Conservation (phyloP, 2,329 filamentous ascomycete species). For the Nakataea oryzae region DNA sequence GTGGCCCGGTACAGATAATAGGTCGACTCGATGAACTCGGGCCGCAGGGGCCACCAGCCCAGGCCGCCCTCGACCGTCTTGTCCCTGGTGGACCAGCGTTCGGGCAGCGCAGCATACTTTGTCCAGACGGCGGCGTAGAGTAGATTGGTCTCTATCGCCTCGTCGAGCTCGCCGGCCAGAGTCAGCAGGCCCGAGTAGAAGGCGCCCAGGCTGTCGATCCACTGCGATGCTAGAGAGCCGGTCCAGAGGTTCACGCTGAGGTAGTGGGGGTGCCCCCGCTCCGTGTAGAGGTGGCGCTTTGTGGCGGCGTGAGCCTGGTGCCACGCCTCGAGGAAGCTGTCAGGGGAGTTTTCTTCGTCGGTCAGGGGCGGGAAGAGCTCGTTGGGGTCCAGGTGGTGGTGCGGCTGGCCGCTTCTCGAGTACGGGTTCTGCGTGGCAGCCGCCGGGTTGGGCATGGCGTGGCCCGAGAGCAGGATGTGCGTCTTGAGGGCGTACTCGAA, state of each 20-base stretch:
- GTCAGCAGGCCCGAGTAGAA: constrained; percentile 88
- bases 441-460: constrained; percentile 44
- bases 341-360: constrained; percentile 58
- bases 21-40: constrained; percentile 94
- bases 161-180: constrained; percentile 79
- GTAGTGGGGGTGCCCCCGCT: constrained; percentile 80
- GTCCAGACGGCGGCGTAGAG: constrained; percentile 92
- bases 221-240: constrained; percentile 78
- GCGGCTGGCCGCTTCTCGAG: neutral
- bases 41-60: constrained; percentile 89
- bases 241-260: constrained; percentile 83
- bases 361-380: constrained; percentile 48
- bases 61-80: constrained; percentile 78
- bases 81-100: constrained; percentile 83
- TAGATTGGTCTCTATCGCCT: constrained; percentile 82
- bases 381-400: constrained; percentile 50
- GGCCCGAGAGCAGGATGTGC: constrained; percentile 77
- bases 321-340: constrained; percentile 75
- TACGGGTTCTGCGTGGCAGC: constrained; percentile 10
- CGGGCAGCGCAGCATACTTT: constrained; percentile 83
- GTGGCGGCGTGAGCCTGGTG: constrained; percentile 77
- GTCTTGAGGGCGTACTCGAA: constrained; percentile 97
- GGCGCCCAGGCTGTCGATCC: constrained; percentile 92
- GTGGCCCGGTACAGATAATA: constrained; percentile 95
- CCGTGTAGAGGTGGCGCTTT: constrained; percentile 82